Evolutionary conservation across 2,329 filamentous ascomycete genomes (phyloP), one percentile per base, ranked within the genome.

Genomic region (Penicillium expansum): DNA sequence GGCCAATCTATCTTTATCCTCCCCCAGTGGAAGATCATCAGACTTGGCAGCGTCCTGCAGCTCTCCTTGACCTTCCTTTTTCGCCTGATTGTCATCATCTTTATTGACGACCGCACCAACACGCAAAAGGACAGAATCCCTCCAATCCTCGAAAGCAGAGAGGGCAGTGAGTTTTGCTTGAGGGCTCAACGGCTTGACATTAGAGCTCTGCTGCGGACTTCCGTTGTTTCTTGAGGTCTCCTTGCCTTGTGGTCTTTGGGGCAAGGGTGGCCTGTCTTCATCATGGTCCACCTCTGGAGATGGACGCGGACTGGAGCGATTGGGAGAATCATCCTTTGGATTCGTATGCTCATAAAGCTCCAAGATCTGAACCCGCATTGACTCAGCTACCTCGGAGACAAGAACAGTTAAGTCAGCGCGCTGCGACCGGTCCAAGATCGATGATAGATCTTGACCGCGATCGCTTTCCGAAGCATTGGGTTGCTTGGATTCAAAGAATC

Each of bases 121-220:
- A 14, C 92, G 84, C 55, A 84, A 81, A 39, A 90, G 77, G 10
- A 96, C 83, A 13, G 80, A 79, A 6, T 85, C 81, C 66, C 90
- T 84, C 93, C 93, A 97, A 62, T 91, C 88, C 56, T 89, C 86
- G 69, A 93, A 96, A 69, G 88, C 86, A 7, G 81, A 76, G 5
- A 95, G 71, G 1, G 86, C 82, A 52, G 88, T 86, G 60, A 83
- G 58, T 55, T 71, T 69, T 6, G 85, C 76, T 86, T 65, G 92
- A 74, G 65, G 64, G 70, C 58, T 70, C 60, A 56, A 66, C 49
- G 57, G 58, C 18, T 66, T 60, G 11, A 44, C 43, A 13, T 58
- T 55, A 9, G 59, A 53, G 4, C 52, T 55, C 6, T 56, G 27
- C 43, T 58, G 57, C 11, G 48, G 60, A 30, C 35, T 55, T 43